A percentile compares a stretch with the other conserved stretches of the same genome.
phyloP scores from a whole-genome alignment of 441 rosid species.

The Croton laevigatus region DNA sequence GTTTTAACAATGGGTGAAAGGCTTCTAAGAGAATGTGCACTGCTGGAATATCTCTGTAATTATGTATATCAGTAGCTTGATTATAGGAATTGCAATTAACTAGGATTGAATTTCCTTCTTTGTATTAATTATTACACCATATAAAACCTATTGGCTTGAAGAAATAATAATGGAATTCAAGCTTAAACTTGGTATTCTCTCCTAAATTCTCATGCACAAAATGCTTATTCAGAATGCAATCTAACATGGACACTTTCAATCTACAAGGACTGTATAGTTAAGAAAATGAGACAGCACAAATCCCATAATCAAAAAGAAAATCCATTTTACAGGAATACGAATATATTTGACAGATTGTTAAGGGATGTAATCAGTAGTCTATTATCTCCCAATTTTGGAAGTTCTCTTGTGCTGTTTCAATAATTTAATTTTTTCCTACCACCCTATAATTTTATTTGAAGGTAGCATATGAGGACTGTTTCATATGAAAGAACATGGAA shows the following conservation, averaged over 20 bases:
- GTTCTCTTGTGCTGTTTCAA: background rate
- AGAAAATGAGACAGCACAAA: conserved; percentile 1
- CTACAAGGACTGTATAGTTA: background rate
- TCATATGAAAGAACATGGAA: background rate
- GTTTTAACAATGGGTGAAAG: background rate
- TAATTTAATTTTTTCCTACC: conserved; percentile 1
- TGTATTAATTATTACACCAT: too few relatives aligned
- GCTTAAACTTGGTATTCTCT: too few relatives aligned
- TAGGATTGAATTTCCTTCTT: too few relatives aligned
- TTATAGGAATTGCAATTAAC: too few relatives aligned
- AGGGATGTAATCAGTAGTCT: background rate
- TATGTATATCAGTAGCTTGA: background rate
- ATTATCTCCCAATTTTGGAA: background rate
- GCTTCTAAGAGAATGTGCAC: background rate
- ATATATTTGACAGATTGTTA: background rate
- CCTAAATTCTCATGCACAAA: too few relatives aligned
- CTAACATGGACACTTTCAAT: background rate
- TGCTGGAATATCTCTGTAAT: background rate
- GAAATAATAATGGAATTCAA: too few relatives aligned
- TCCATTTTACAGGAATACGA: background rate
- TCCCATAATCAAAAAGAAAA: background rate
- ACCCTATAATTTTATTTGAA: background rate
- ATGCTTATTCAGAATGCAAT: background rate
- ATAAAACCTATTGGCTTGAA: too few relatives aligned
- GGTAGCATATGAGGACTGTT: background rate